phyloP scores from a whole-genome alignment of 2,329 filamentous ascomycete species.

The Colletotrichum horii region DNA sequence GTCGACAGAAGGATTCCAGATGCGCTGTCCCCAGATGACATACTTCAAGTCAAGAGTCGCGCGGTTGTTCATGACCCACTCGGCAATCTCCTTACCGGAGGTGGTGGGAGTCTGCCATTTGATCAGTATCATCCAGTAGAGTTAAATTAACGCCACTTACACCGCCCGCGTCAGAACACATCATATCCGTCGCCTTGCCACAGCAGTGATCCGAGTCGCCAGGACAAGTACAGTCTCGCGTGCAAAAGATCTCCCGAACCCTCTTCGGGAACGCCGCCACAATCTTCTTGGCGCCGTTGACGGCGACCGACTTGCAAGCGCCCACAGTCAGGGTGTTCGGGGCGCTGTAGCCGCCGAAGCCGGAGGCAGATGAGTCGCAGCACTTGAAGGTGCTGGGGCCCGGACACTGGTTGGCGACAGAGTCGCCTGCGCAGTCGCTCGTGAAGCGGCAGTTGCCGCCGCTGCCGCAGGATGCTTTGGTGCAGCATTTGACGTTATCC shows the following conservation, averaged over 20 bases:
- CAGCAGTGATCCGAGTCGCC: conserved; percentile 41
- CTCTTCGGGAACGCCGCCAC: conserved; percentile 39
- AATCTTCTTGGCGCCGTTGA: conserved; percentile 38
- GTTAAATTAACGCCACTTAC: conserved; percentile 30
- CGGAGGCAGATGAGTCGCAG: conserved; percentile 34
- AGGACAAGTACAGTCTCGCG: conserved; percentile 35
- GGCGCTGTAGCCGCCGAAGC: conserved; percentile 39
- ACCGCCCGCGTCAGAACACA: conserved; percentile 42
- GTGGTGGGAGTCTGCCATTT: conserved; percentile 34
- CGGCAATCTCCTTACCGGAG: conserved; percentile 47
- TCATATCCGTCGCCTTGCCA: conserved; percentile 41
- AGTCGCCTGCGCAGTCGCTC: conserved; percentile 39
- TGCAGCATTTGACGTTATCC: conserved; percentile 45
- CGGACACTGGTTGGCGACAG: conserved; percentile 37
- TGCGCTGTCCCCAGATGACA: conserved; percentile 55
- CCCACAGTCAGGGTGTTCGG: conserved; percentile 38
- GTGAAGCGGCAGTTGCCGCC: conserved; percentile 43
- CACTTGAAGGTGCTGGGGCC: conserved; percentile 44
- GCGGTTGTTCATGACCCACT: conserved; percentile 54
- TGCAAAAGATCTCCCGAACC: conserved; percentile 38
- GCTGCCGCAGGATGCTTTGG: conserved; percentile 40
- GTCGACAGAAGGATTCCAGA: conserved; percentile 46
- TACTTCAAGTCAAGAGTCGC: conserved; percentile 48
- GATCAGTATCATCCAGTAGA: background rate
- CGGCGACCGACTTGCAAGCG: conserved; percentile 39